These are phyloP conservation scores for Acacia acuminata DNA, from an alignment of 306 rosid genomes.

Conservation along the genomic window DNA sequence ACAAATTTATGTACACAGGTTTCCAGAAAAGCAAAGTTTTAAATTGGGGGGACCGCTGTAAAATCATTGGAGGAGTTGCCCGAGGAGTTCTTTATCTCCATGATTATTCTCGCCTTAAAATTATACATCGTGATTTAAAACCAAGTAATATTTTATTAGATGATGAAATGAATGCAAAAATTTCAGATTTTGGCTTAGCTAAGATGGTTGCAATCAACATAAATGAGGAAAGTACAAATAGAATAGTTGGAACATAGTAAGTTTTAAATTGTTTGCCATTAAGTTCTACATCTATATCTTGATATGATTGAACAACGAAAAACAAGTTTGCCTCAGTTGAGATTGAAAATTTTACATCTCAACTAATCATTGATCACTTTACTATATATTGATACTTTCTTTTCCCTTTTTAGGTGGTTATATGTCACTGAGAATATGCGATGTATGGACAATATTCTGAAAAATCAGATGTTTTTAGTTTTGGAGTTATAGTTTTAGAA, in stretches of 20 bases:
- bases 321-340: neutral
- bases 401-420: no score
- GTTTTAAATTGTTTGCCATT: neutral
- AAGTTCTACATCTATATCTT: neutral
- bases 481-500: no score
- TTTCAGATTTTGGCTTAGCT: slow-evolving; percentile 49
- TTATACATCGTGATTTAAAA: neutral
- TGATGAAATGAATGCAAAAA: slow-evolving; percentile 36
- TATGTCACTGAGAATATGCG: no score
- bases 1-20: slow-evolving; percentile 17
- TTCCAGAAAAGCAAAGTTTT: neutral
- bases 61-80: neutral
- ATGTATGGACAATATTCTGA: no score
- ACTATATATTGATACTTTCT: no score
- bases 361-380: no score
- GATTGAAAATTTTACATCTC: neutral
- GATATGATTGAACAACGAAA: neutral
- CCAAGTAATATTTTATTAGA: neutral
- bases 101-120: neutral
- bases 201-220: neutral
- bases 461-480: no score
- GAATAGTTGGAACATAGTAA: neutral
- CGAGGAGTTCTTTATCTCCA: neutral
- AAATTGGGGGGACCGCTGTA: neutral
- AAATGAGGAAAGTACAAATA: neutral